These are phyloP conservation scores for Cutaneotrichosporon cavernicola DNA, from an alignment of 1,284 basidiomycete species.

Conservation along the genomic window DNA sequence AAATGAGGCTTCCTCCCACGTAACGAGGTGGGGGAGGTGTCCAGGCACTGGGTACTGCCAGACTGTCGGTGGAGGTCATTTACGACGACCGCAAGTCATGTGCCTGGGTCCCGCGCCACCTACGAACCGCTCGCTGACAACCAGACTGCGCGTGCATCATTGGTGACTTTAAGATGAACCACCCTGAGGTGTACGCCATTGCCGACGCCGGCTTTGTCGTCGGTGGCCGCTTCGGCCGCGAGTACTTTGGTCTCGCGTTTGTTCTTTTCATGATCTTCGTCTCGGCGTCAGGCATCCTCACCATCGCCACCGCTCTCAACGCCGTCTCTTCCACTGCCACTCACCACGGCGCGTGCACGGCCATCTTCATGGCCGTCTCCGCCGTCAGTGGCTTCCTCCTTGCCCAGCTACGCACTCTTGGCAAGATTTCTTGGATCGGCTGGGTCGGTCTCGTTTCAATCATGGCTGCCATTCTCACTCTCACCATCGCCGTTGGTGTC, in stretches of 20 bases:
- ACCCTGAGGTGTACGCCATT: constrained; percentile 32
- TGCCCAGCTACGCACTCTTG: constrained; percentile 46
- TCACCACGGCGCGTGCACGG: constrained; percentile 47
- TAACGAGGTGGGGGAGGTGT: not conserved
- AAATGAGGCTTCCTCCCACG: too few species aligned
- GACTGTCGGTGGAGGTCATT: not conserved
- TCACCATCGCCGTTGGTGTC: constrained; percentile 52
- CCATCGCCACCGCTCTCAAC: constrained; percentile 52
- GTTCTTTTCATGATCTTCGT: constrained; percentile 34
- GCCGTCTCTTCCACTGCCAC: constrained; percentile 35
- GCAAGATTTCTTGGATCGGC: constrained; percentile 48
- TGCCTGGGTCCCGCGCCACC: not conserved
- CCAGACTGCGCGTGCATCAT: constrained; percentile 32
- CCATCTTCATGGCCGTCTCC: constrained; percentile 44
- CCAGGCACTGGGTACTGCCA: not conserved
- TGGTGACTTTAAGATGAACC: constrained; percentile 33
- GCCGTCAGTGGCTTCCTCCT: constrained; percentile 36
- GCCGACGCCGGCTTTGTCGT: constrained; percentile 29
- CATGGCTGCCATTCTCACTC: constrained; percentile 45
- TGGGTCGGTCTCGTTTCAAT: constrained; percentile 44
- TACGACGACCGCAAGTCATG: not conserved
- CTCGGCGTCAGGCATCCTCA: constrained; percentile 34
- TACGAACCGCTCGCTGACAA: constrained; percentile 7
- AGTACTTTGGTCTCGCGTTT: constrained; percentile 21
- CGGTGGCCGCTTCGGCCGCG: constrained; percentile 23